phyloP scores from a whole-genome alignment of 2,329 filamentous ascomycete genomes.

The Gyromitra esculenta region DNA sequence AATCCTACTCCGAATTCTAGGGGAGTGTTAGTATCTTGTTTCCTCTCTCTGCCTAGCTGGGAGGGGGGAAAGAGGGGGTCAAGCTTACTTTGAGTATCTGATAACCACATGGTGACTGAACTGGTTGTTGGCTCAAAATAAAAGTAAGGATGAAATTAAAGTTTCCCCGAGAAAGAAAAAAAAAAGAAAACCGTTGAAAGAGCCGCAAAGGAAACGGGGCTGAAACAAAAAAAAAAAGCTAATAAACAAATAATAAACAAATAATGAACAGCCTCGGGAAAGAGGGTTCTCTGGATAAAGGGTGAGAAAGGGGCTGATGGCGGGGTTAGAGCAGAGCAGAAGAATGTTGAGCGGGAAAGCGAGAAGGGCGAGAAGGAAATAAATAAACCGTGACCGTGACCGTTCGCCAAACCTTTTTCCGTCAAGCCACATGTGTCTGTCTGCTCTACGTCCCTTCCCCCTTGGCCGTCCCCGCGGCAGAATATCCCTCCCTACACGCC shows the following conservation, averaged over 20 bases:
- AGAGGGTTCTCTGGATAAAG: no score
- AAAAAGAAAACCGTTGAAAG: constrained; percentile 1
- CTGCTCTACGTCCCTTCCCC: no score
- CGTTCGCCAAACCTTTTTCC: constrained; percentile 6
- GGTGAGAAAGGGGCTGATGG: not conserved
- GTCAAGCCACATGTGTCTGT: no score
- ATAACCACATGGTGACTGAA: constrained; percentile 49
- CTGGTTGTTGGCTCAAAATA: constrained; percentile 13
- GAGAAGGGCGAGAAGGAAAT: not conserved
- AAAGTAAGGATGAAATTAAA: constrained; percentile 31
- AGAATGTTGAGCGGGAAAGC: not conserved
- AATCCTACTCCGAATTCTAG: constrained; percentile 96
- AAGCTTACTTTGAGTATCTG: constrained; percentile 50
- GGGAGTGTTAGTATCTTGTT: constrained; percentile 57
- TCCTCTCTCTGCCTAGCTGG: constrained; percentile 18
- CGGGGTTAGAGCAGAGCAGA: no score
- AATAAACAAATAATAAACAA: constrained; percentile 4
- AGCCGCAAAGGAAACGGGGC: not conserved
- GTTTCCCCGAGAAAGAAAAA: constrained; percentile 16
- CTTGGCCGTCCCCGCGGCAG: not conserved
- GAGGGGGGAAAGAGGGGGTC: no score
- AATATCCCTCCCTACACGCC: not conserved
- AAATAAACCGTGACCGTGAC: not conserved
- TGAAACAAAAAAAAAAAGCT: not conserved
- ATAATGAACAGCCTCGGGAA: no score